phyloP scores from a whole-genome alignment of 805 yeast genomes.

The Candida tibetensis region DNA sequence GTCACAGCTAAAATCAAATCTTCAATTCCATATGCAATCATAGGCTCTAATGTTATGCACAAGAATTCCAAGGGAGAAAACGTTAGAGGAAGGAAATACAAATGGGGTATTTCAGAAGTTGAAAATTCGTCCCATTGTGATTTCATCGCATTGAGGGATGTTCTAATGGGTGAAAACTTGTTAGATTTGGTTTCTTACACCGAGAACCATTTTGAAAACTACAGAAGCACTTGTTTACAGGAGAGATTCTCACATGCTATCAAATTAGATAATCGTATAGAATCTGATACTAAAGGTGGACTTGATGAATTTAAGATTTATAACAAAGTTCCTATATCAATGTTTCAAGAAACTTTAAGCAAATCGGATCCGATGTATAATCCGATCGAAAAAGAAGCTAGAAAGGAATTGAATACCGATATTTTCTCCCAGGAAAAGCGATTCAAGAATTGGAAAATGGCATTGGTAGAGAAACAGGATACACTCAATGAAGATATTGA shows the following conservation, averaged over 20 bases:
- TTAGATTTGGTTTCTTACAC: slow-evolving; percentile 76
- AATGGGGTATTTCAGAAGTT: slow-evolving; percentile 85
- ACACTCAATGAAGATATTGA: slow-evolving; percentile 55
- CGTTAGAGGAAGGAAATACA: slow-evolving; percentile 65
- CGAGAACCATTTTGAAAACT: slow-evolving; percentile 72
- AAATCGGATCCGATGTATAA: slow-evolving; percentile 48
- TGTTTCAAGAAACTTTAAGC: slow-evolving; percentile 37
- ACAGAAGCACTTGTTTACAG: slow-evolving; percentile 56
- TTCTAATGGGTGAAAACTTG: slow-evolving; percentile 68
- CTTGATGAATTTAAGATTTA: slow-evolving; percentile 39
- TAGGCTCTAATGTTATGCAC: slow-evolving; percentile 55
- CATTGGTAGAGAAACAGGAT: slow-evolving; percentile 54
- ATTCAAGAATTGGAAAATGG: slow-evolving; percentile 61
- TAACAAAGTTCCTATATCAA: slow-evolving; percentile 30
- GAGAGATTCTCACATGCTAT: slow-evolving; percentile 36
- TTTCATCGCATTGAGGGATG: slow-evolving; percentile 58
- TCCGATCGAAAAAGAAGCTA: slow-evolving; percentile 42
- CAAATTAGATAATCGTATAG: not conserved
- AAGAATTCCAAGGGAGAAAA: slow-evolving; percentile 14
- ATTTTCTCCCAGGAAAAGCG: slow-evolving; percentile 51
- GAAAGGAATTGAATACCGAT: slow-evolving; percentile 41
- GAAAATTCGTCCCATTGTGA: slow-evolving; percentile 80
- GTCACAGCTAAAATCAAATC: slow-evolving; percentile 30
- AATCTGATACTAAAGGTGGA: slow-evolving; percentile 14
- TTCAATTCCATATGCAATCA: slow-evolving; percentile 66